These are phyloP conservation scores for Epichloe sibirici DNA, from an alignment of 2,329 filamentous ascomycete genomes.

Conservation along the genomic window DNA sequence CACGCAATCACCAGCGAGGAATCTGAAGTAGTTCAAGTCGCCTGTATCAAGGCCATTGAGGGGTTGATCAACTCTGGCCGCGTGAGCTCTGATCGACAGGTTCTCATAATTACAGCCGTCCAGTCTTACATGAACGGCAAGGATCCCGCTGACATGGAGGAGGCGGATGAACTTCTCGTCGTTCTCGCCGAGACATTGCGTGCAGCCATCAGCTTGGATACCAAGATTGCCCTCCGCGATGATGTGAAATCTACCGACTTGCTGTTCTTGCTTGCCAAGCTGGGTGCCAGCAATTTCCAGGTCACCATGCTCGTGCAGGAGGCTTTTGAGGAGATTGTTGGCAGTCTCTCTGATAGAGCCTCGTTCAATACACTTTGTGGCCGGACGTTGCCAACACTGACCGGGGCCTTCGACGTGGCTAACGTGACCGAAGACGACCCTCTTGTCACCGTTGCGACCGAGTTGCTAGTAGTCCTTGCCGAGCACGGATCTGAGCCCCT, in stretches of 20 bases:
- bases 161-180: constrained; percentile 84
- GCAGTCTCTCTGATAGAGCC: constrained; percentile 51
- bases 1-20: constrained; percentile 62
- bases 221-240: constrained; percentile 57
- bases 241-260: constrained; percentile 66
- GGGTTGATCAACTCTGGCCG: constrained; percentile 43
- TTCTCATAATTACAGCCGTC: constrained; percentile 47
- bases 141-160: constrained; percentile 71
- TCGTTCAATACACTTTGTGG: constrained; percentile 68
- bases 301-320: constrained; percentile 79
- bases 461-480: constrained; percentile 68
- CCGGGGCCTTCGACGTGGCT: constrained; percentile 79
- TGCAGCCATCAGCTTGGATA: constrained; percentile 70
- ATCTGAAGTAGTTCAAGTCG: constrained; percentile 82
- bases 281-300: constrained; percentile 83
- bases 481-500: constrained; percentile 77
- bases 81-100: constrained; percentile 44
- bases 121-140: constrained; percentile 66
- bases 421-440: constrained; percentile 75
- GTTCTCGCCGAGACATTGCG: constrained; percentile 79
- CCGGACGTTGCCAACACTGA: constrained; percentile 79
- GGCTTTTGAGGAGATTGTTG: constrained; percentile 79
- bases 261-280: constrained; percentile 79
- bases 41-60: constrained; percentile 80
- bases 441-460: constrained; percentile 75